Base-by-base conservation (phyloP, 768 basidiomycete species). In the Boletus speciosus region DNA sequence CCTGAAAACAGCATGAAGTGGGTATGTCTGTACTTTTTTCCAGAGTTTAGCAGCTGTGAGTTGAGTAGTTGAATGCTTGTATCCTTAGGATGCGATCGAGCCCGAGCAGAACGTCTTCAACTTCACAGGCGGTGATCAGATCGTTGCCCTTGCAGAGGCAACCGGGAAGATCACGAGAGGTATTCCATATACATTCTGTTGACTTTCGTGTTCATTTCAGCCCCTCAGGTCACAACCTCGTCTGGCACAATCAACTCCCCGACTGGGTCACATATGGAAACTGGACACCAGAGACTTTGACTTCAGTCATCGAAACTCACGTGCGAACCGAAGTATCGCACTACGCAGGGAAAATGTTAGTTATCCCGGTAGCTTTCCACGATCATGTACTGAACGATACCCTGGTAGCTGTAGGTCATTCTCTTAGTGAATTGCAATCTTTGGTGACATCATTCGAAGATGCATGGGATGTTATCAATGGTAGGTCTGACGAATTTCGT, bases 21-120 rank as follows among this genome's bases (percentile, higher is more conserved):
- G 60, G 63, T 65, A 48, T 27, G 57, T 46, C 36, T n/a, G 5
- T 48, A 5, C 19, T 47, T 45, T 37, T 25, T 41, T 23, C 3
- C 4, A 29, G 15, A 38, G 29, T 27, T 46, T 6, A 15, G 25
- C n/a, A n/a, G 16, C 12, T 14, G 15, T 23, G 29, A 45, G 3
- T 21, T 32, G 16, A 19, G 23, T 10, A 45, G 5, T 25, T 42
- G 27, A 50, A 45, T 6, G 4, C 12, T 21, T 19, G 11, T 23
- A 4, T 36, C 10, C 7, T 39, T n/a, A 64, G 63, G 56, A 62
- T 47, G 51, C 58, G 25, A 52, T 51, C n/a, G 63, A 68, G 39
- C 66, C 63, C 21, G 45, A 66, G 36, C 63, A 59, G 35, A 67
- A 61, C 14, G 51, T 59, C 32, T 67, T 68, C 52, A 53, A 61